Percentiles rank a stretch among this genome's conserved stretches.
Evolutionary conservation across 2,329 filamentous ascomycete genomes (phyloP).

Genomic region (Pseudovirgaria hyperparasitica): DNA sequence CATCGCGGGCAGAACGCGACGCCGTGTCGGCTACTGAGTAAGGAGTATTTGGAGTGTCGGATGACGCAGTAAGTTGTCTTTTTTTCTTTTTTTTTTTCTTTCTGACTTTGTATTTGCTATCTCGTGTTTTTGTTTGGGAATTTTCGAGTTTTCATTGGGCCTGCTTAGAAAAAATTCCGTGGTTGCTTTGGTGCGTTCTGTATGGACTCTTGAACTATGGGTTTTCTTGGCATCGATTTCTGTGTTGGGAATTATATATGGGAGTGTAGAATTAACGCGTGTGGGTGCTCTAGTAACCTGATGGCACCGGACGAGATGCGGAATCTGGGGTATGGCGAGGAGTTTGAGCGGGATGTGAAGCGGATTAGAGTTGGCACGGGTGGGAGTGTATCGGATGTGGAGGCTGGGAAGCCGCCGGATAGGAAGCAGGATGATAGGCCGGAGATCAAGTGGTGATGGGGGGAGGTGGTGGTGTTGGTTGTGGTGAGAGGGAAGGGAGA

Average conservation of each 20-base stretch:
- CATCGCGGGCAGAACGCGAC: slow-evolving; percentile 75
- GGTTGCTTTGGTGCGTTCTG: slow-evolving; percentile 13
- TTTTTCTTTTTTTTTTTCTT: slow-evolving; percentile 7
- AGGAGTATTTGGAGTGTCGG: slow-evolving; percentile 76
- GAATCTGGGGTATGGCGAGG: slow-evolving; percentile 69
- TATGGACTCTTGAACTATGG: slow-evolving; percentile 11
- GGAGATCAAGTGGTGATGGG: too few relatives aligned
- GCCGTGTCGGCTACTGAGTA: slow-evolving; percentile 73
- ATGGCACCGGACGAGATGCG: slow-evolving; percentile 95
- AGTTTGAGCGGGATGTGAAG: too few relatives aligned
- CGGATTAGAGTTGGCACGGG: too few relatives aligned
- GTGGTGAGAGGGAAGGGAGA: too few relatives aligned
- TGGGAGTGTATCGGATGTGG: too few relatives aligned
- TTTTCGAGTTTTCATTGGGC: slow-evolving; percentile 4
- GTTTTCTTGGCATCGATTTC: slow-evolving; percentile 9
- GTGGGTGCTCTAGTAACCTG: slow-evolving; percentile 50
- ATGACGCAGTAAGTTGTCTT: slow-evolving; percentile 70
- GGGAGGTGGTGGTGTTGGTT: too few relatives aligned
- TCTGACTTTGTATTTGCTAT: slow-evolving; percentile 4
- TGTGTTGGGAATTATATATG: background rate
- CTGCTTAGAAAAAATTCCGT: slow-evolving; percentile 10
- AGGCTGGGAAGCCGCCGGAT: too few relatives aligned
- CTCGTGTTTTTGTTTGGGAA: slow-evolving; percentile 4
- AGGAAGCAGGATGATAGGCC: too few relatives aligned
- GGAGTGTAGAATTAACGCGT: background rate